Evolutionary conservation across 345 rosid genomes (phyloP).

Genomic region (Ailanthus altissimus): DNA sequence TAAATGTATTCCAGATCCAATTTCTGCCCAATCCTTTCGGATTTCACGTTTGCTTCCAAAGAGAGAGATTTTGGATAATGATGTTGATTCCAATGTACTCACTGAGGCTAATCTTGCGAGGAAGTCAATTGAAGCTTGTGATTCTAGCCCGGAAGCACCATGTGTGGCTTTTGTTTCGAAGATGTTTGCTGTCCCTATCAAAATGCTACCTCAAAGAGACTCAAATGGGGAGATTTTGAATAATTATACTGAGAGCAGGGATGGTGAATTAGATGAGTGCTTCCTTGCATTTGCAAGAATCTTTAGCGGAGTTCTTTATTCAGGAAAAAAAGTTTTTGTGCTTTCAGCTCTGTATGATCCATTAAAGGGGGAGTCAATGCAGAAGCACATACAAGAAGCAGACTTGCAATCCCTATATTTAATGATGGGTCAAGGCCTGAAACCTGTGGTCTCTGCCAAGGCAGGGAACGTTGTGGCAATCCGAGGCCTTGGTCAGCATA

Average conservation of each 20-base stretch:
- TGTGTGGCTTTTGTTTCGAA: constrained; percentile 86
- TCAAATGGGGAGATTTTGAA: constrained; percentile 66
- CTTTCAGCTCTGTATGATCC: constrained; percentile 88
- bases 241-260: constrained; percentile 48
- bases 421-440: constrained; percentile 97
- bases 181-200: constrained; percentile 87
- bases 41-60: constrained; percentile 75
- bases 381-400: constrained; percentile 84
- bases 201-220: constrained; percentile 75
- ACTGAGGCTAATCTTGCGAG: constrained; percentile 73
- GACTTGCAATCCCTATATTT: constrained; percentile 81
- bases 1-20: constrained; percentile 79
- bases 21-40: constrained; percentile 68
- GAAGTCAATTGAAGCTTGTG: constrained; percentile 75
- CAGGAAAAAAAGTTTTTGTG: constrained; percentile 71
- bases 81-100: constrained; percentile 47
- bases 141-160: constrained; percentile 63
- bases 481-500: constrained; percentile 89
- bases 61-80: constrained; percentile 48
- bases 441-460: constrained; percentile 69
- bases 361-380: constrained; percentile 61
- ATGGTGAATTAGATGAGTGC: constrained; percentile 73
- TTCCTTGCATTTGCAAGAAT: constrained; percentile 97
- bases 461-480: constrained; percentile 93
- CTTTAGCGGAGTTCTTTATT: constrained; percentile 75